Percentiles rank a stretch among this genome's conserved stretches.
Evolutionary conservation across 2,329 filamentous ascomycete species (phyloP).

Genomic region (Xylariaceae sp.): DNA sequence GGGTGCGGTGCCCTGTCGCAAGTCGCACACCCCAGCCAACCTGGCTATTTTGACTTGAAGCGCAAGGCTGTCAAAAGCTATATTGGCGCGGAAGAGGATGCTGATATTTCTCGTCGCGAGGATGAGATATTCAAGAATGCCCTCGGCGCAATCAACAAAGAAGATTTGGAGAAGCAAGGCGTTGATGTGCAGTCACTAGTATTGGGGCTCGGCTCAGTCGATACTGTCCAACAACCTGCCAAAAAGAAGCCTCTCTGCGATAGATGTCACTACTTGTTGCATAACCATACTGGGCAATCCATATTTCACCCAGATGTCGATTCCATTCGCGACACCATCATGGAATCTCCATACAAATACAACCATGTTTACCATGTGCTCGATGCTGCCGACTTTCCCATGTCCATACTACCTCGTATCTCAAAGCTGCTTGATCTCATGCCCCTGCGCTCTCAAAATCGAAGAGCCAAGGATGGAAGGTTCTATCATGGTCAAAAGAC

Average conservation of each 20-base stretch:
- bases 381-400: slow-evolving; percentile 93
- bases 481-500: slow-evolving; percentile 65
- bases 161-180: slow-evolving; percentile 41
- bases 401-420: slow-evolving; percentile 81
- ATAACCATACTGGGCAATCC: slow-evolving; percentile 67
- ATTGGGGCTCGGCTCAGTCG: slow-evolving; percentile 21
- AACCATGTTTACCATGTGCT: slow-evolving; percentile 96
- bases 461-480: slow-evolving; percentile 64
- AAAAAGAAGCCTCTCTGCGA: slow-evolving; percentile 66
- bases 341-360: slow-evolving; percentile 81
- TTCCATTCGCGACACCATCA: slow-evolving; percentile 76
- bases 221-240: slow-evolving; percentile 9
- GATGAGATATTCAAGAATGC: slow-evolving; percentile 44
- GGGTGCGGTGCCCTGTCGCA: slow-evolving; percentile 65
- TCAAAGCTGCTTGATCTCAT: slow-evolving; percentile 66
- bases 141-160: slow-evolving; percentile 37
- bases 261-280: slow-evolving; percentile 76
- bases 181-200: slow-evolving; percentile 37
- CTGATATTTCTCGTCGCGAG: slow-evolving; percentile 28
- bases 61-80: slow-evolving; percentile 50
- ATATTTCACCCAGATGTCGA: slow-evolving; percentile 79
- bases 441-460: slow-evolving; percentile 73
- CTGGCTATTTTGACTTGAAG: slow-evolving; percentile 53
- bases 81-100: slow-evolving; percentile 31
- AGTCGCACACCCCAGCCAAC: slow-evolving; percentile 42